Evolutionary conservation across 805 yeast species (phyloP).

Genomic region (Candida takata): DNA sequence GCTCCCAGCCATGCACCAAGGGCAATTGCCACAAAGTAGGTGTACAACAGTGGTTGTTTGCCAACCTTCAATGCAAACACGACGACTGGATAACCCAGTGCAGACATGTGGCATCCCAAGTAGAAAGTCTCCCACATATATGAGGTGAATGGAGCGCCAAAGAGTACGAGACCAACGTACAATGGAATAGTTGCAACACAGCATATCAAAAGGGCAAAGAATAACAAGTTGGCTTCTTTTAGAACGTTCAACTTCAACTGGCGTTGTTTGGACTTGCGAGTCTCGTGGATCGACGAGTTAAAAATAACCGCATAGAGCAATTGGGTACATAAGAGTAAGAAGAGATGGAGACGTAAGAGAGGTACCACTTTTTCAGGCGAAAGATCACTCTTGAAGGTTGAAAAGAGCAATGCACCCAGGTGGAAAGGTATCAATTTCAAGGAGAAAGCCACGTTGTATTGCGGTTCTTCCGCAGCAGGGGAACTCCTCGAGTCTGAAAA

Average conservation of each 20-base stretch:
- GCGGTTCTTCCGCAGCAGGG: slow-evolving; percentile 3
- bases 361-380: slow-evolving; percentile 1
- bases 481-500: slow-evolving; percentile 8
- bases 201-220: slow-evolving; percentile 12
- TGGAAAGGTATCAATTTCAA: slow-evolving; percentile 9
- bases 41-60: slow-evolving; percentile 22
- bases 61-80: slow-evolving; percentile 48
- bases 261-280: slow-evolving; percentile 6
- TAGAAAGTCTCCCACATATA: slow-evolving; percentile 48
- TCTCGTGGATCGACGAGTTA: slow-evolving; percentile 4
- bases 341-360: slow-evolving; percentile 1
- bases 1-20: slow-evolving; percentile 92
- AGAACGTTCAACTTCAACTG: slow-evolving; percentile 3
- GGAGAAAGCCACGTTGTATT: slow-evolving; percentile 5
- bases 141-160: slow-evolving; percentile 75
- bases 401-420: slow-evolving; percentile 1
- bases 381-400: slow-evolving; percentile 5
- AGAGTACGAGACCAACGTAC: slow-evolving; percentile 40
- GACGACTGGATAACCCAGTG: slow-evolving; percentile 58
- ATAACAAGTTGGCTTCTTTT: slow-evolving; percentile 5
- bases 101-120: slow-evolving; percentile 54
- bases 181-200: slow-evolving; percentile 22
- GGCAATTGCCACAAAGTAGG: slow-evolving; percentile 26
- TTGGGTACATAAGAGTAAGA: slow-evolving; percentile 2
- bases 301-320: slow-evolving; percentile 6